Conservation (phyloP, 1,284 basidiomycete genomes). For the Athelia psychrophila region DNA sequence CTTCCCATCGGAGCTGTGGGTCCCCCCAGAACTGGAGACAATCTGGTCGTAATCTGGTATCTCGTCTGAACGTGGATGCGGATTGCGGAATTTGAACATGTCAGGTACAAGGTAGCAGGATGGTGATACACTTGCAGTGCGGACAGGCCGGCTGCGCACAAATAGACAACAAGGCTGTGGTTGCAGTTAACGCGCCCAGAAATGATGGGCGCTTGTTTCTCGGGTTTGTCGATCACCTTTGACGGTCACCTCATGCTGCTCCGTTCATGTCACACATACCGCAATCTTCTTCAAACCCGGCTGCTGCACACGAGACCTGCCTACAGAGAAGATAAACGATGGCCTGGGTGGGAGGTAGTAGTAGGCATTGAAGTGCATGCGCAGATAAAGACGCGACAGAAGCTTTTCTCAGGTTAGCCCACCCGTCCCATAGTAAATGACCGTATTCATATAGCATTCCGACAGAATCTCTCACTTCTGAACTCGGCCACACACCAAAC, state of each 20-base stretch:
- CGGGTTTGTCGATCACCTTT: not conserved
- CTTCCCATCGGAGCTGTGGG: too few species aligned
- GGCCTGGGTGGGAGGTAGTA: conserved; percentile 78
- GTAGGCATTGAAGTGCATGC: conserved; percentile 97
- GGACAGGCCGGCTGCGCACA: too few species aligned
- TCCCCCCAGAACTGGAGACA: not conserved
- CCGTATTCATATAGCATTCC: not conserved
- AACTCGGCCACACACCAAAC: conserved; percentile 59
- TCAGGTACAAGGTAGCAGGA: too few species aligned
- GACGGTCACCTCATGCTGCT: not conserved
- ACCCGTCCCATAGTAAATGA: conserved; percentile 14
- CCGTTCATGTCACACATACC: not conserved
- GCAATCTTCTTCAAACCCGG: conserved; percentile 9
- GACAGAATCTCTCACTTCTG: conserved; percentile 50
- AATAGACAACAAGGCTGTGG: too few species aligned
- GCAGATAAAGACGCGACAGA: conserved; percentile 84
- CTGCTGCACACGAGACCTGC: conserved; percentile 27
- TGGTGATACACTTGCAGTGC: conserved; percentile 9
- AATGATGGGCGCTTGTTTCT: too few species aligned
- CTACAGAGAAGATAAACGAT: conserved; percentile 35
- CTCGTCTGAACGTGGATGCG: too few species aligned
- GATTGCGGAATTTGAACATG: too few species aligned
- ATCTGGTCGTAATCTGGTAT: not conserved
- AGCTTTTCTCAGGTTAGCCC: conserved; percentile 84
- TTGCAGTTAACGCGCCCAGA: too few species aligned